Conservation (phyloP, 768 basidiomycete genomes). For the Tephrocybe rancida region DNA sequence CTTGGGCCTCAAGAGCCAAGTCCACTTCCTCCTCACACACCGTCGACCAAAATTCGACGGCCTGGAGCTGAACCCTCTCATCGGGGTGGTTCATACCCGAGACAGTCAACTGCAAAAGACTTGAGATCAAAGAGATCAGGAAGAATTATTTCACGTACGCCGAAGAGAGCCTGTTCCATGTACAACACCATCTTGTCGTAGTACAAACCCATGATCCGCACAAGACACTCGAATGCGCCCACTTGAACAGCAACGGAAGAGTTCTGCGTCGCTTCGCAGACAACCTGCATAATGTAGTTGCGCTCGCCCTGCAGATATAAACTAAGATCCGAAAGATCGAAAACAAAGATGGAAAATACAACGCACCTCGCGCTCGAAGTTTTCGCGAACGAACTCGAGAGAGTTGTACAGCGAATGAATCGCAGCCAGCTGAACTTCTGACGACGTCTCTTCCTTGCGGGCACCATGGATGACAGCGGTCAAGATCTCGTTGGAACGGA, state of each 20-base stretch:
- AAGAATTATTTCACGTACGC: slow-evolving; percentile 62
- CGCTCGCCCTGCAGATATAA: slow-evolving; percentile 78
- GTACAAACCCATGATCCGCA: slow-evolving; percentile 96
- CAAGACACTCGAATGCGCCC: slow-evolving; percentile 94
- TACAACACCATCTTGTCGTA: slow-evolving; percentile 99
- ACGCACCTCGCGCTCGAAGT: slow-evolving; percentile 94
- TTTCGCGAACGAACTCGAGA: slow-evolving; percentile 95
- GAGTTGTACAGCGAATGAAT: slow-evolving; percentile 94
- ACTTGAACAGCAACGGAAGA: slow-evolving; percentile 81
- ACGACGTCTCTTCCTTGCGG: slow-evolving; percentile 89
- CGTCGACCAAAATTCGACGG: slow-evolving; percentile 99
- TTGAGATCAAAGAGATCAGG: slow-evolving; percentile 18
- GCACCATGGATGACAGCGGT: slow-evolving; percentile 99
- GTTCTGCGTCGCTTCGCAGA: slow-evolving; percentile 97
- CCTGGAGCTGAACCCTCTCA: slow-evolving; percentile 91
- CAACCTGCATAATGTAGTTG: slow-evolving; percentile 99
- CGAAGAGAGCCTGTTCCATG: slow-evolving; percentile 99
- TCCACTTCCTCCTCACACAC: slow-evolving; percentile 98
- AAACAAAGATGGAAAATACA: neutral
- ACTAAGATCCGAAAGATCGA: slow-evolving; percentile 10
- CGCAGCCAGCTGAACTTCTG: slow-evolving; percentile 91
- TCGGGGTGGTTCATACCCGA: slow-evolving; percentile 96
- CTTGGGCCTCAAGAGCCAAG: slow-evolving; percentile 86
- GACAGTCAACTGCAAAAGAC: slow-evolving; percentile 76
- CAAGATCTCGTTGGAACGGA: slow-evolving; percentile 94